A percentile compares a stretch with the other conserved stretches of the same genome.
Conservation (phyloP, 441 rosid genomes). For the Erodium texanum region DNA sequence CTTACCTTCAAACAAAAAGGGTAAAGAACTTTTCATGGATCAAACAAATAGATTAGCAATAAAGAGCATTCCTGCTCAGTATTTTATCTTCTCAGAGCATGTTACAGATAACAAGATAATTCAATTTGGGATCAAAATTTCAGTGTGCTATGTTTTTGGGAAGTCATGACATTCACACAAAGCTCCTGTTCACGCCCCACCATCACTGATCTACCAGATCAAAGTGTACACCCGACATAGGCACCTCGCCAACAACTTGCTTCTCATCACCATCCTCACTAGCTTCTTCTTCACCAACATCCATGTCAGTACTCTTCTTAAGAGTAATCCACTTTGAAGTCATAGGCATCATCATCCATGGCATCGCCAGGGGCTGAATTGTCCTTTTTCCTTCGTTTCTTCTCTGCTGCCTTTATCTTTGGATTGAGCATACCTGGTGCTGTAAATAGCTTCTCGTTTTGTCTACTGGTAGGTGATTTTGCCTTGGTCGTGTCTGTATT, state of each 20-base stretch:
- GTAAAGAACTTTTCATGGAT: too few relatives aligned
- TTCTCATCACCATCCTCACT: conserved; percentile 20
- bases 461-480: conserved; percentile 35
- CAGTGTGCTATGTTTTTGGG: too few relatives aligned
- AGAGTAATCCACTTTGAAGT: conserved; percentile 70
- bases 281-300: conserved; percentile 27
- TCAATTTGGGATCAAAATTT: too few relatives aligned
- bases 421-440: conserved; percentile 70
- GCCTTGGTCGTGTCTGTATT: conserved; percentile 30
- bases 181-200: background rate
- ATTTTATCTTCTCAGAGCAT: too few relatives aligned
- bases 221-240: conserved; percentile 37
- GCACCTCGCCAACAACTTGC: conserved; percentile 32
- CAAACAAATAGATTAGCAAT: too few relatives aligned
- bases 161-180: too few relatives aligned
- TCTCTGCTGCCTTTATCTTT: conserved; percentile 61
- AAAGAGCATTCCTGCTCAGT: too few relatives aligned
- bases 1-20: too few relatives aligned
- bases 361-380: conserved; percentile 30
- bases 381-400: conserved; percentile 63
- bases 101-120: too few relatives aligned
- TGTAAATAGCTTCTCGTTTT: conserved; percentile 59
- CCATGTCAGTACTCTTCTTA: conserved; percentile 39
- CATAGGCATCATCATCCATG: conserved; percentile 60
- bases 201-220: conserved; percentile 40